These are phyloP conservation scores for Fraxinus ornus DNA, from an alignment of 305 asterid species.

Conservation along the genomic window DNA sequence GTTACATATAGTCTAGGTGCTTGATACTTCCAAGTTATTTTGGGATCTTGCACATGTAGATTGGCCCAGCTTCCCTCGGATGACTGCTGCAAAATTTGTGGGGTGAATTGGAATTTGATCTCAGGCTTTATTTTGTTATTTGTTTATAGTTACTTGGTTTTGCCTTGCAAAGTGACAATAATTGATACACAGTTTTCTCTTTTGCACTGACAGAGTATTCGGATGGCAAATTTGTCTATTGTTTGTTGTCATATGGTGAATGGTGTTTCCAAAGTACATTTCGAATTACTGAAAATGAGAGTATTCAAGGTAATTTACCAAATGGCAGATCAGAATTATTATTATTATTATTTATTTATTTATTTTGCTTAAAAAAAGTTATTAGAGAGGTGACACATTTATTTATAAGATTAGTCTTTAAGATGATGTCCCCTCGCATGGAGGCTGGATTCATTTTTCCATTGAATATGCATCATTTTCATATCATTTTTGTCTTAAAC, in stretches of 20 bases:
- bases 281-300: conserved; percentile 37
- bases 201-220: conserved; percentile 35
- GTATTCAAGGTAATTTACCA: conserved; percentile 36
- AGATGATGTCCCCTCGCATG: not conserved
- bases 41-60: not conserved
- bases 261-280: conserved; percentile 51
- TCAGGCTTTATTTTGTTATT: not conserved
- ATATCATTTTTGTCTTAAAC: not conserved
- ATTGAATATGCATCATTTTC: not conserved
- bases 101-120: not conserved
- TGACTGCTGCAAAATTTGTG: not conserved
- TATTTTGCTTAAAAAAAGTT: no score
- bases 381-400: not conserved
- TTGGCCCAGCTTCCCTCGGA: not conserved
- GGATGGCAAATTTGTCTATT: conserved; percentile 55
- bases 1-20: not conserved
- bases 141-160: not conserved
- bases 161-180: not conserved
- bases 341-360: not conserved
- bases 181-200: conserved; percentile 1
- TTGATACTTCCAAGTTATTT: not conserved
- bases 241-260: conserved; percentile 52
- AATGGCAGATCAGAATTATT: not conserved
- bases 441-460: not conserved
- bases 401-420: not conserved